phyloP scores from a whole-genome alignment of 768 basidiomycete genomes.

The Boletus edulis region DNA sequence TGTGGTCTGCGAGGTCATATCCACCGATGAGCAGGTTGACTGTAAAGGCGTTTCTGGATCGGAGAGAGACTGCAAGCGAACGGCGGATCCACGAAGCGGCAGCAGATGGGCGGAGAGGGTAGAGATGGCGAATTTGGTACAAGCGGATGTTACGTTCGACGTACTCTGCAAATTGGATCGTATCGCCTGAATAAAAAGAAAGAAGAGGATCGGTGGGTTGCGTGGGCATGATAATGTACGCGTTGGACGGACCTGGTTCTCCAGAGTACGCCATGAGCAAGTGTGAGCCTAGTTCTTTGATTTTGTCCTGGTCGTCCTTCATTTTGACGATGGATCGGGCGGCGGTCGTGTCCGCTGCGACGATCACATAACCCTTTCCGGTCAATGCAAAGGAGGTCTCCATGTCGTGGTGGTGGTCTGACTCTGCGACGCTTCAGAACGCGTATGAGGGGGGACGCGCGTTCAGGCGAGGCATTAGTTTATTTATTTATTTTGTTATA shows the following conservation, averaged over 20 bases:
- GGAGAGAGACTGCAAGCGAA: constrained; percentile 82
- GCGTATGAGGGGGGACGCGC: constrained; percentile 29
- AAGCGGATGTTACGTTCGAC: constrained; percentile 94
- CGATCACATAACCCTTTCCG: constrained; percentile 90
- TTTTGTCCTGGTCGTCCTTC: constrained; percentile 97
- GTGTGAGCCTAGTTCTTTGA: constrained; percentile 87
- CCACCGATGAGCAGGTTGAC: constrained; percentile 95
- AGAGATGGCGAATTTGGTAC: constrained; percentile 92
- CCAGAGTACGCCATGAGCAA: constrained; percentile 94
- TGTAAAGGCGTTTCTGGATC: constrained; percentile 82
- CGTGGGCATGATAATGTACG: background rate
- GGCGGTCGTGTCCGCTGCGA: constrained; percentile 89
- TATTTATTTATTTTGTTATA: constrained; percentile 14
- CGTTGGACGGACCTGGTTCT: constrained; percentile 66
- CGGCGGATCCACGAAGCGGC: constrained; percentile 96
- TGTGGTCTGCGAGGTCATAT: constrained; percentile 73
- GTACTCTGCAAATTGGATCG: constrained; percentile 94
- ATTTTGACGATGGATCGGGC: constrained; percentile 95
- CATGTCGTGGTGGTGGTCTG: constrained; percentile 46
- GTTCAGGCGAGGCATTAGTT: constrained; percentile 17
- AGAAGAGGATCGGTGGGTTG: background rate
- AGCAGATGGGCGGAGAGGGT: constrained; percentile 84
- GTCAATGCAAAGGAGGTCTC: constrained; percentile 89
- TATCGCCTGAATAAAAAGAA: constrained; percentile 66
- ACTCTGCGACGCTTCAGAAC: constrained; percentile 2